A percentile compares a stretch with the other conserved stretches of the same genome.
These are phyloP conservation scores for Boletus mariae DNA, from an alignment of 1,284 basidiomycete species.

Conservation along the genomic window DNA sequence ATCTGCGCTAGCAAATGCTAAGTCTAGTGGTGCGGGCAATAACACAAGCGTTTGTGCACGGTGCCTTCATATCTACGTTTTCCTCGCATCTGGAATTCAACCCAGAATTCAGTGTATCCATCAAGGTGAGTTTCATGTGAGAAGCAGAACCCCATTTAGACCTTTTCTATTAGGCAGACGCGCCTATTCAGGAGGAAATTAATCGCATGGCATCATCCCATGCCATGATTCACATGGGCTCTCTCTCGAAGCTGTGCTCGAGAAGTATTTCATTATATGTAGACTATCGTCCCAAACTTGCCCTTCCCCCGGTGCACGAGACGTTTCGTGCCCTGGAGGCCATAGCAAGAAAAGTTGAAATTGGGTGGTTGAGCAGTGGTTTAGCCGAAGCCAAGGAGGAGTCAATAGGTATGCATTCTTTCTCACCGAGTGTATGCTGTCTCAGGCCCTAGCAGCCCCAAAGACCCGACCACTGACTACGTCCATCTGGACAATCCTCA, in stretches of 20 bases:
- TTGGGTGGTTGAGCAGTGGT: slow-evolving; percentile 49
- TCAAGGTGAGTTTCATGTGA: slow-evolving; percentile 30
- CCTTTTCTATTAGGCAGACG: slow-evolving; percentile 10
- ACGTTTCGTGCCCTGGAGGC: slow-evolving; percentile 39
- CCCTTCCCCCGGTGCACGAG: slow-evolving; percentile 42
- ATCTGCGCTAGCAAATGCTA: slow-evolving; percentile 34
- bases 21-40: slow-evolving; percentile 48
- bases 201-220: slow-evolving; percentile 40
- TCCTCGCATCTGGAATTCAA: slow-evolving; percentile 31
- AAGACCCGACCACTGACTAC: slow-evolving; percentile 44
- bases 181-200: slow-evolving; percentile 37
- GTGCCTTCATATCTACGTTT: slow-evolving; percentile 44
- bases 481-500: slow-evolving; percentile 59
- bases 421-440: neutral
- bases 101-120: slow-evolving; percentile 31
- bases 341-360: slow-evolving; percentile 44
- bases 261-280: slow-evolving; percentile 45
- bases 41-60: slow-evolving; percentile 48
- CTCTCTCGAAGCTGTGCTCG: slow-evolving; percentile 50
- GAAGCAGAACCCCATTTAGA: neutral
- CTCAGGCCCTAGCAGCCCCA: slow-evolving; percentile 29
- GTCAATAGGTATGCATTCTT: slow-evolving; percentile 36
- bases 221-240: slow-evolving; percentile 47
- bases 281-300: slow-evolving; percentile 44
- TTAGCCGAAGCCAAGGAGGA: slow-evolving; percentile 37